phyloP scores from a whole-genome alignment of 23 red algal genomes.

The Chondrus crispus region DNA sequence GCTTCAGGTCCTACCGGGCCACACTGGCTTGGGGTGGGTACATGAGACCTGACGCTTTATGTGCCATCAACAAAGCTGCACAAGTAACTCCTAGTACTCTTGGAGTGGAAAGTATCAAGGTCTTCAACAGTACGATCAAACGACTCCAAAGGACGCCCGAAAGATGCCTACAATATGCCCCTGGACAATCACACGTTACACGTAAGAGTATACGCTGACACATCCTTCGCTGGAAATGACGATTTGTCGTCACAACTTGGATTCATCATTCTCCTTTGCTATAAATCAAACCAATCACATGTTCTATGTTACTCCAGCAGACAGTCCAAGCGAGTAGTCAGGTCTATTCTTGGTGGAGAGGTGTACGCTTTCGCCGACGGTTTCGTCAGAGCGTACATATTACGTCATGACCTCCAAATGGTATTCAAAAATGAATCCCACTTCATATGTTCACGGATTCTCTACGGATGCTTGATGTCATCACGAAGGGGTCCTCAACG shows the following conservation, averaged over 20 bases:
- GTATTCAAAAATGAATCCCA: not conserved
- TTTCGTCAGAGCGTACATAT: not conserved
- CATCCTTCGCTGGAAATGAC: not conserved
- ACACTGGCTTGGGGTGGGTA: not conserved
- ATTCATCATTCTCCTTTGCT: not conserved
- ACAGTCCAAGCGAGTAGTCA: not conserved
- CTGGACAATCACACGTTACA: not conserved
- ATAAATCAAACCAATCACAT: not conserved
- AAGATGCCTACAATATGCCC: not conserved
- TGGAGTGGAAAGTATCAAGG: not conserved
- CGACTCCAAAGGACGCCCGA: not conserved
- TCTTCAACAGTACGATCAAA: not conserved
- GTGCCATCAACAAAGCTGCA: not conserved
- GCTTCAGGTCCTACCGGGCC: not conserved
- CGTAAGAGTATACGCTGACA: not conserved
- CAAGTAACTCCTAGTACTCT: not conserved
- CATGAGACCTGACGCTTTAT: not conserved
- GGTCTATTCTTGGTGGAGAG: conserved; percentile 8
- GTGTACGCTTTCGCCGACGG: conserved; percentile 21
- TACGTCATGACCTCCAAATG: conserved; percentile 10
- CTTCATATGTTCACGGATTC: not conserved
- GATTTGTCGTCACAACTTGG: not conserved
- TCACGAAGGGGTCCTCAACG: not conserved
- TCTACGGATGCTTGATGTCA: not conserved
- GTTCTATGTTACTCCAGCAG: not conserved